These are phyloP conservation scores for Cystoderma amianthinum DNA, from an alignment of 768 basidiomycete genomes.

Conservation along the genomic window DNA sequence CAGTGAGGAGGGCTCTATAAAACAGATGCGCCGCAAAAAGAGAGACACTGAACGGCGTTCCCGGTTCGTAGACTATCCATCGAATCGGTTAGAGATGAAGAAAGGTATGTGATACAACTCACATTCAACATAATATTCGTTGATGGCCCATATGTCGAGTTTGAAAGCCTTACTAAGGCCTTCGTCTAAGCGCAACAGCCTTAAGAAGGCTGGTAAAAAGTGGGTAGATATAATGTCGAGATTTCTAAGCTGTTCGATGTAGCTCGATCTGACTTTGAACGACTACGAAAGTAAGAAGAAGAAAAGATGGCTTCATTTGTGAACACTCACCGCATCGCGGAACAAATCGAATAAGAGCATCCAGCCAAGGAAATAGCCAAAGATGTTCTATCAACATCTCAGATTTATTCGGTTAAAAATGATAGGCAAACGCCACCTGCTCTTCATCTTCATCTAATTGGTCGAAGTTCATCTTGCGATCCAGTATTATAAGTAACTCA, in stretches of 20 bases:
- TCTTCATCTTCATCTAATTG: constrained; percentile 25
- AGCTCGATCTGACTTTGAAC: constrained; percentile 76
- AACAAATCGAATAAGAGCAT: constrained; percentile 87
- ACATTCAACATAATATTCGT: constrained; percentile 79
- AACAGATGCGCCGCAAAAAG: constrained; percentile 84
- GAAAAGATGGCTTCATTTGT: background rate
- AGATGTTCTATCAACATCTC: constrained; percentile 37
- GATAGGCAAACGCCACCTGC: constrained; percentile 25
- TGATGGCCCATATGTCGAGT: constrained; percentile 78
- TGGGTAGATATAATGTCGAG: constrained; percentile 51
- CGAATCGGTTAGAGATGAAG: constrained; percentile 1
- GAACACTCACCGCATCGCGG: constrained; percentile 61
- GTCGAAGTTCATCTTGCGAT: constrained; percentile 32
- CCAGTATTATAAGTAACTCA: constrained; percentile 62
- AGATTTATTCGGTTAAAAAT: too few species aligned
- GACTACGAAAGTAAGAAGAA: constrained; percentile 44
- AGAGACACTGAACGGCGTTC: constrained; percentile 41
- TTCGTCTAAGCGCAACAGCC: constrained; percentile 58
- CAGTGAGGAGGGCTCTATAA: constrained; percentile 75
- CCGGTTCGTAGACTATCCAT: constrained; percentile 51
- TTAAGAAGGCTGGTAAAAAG: constrained; percentile 71
- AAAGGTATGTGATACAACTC: constrained; percentile 14
- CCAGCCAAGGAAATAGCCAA: constrained; percentile 79
- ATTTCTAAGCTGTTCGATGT: constrained; percentile 80
- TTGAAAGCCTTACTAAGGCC: constrained; percentile 66